A percentile compares a stretch with the other conserved stretches of the same genome.
Conservation (phyloP, 495 filamentous ascomycete species). For the Neurospora sp. region DNA sequence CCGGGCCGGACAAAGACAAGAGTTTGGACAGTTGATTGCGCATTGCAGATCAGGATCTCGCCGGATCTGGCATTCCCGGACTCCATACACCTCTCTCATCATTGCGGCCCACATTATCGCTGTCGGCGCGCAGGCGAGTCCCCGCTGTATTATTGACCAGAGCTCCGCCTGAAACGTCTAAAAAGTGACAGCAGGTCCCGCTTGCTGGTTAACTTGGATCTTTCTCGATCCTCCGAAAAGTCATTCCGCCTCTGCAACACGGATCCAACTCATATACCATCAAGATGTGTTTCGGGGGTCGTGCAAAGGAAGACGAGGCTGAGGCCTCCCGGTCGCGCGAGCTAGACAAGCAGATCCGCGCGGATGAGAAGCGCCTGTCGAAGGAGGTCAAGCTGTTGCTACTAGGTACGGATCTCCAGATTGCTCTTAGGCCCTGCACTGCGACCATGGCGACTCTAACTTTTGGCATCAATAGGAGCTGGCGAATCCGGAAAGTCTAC, state of each 20-base stretch:
- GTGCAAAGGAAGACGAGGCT: conserved; percentile 38
- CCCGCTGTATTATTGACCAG: neutral
- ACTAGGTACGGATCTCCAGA: conserved; percentile 47
- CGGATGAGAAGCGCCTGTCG: conserved; percentile 70
- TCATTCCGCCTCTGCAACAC: neutral
- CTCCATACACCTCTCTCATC: neutral
- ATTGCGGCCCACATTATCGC: neutral
- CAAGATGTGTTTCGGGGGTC: conserved; percentile 55
- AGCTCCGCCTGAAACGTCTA: neutral
- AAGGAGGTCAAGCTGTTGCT: conserved; percentile 78
- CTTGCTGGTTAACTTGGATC: neutral
- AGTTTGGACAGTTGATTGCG: neutral
- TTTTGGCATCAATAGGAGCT: conserved; percentile 52
- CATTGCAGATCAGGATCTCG: neutral
- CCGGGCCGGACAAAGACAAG: neutral
- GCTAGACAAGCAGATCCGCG: conserved; percentile 67
- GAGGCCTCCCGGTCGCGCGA: conserved; percentile 46
- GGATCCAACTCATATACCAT: conserved; percentile 2
- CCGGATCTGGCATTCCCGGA: neutral
- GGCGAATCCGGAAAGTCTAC: conserved; percentile 98
- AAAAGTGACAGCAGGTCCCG: neutral
- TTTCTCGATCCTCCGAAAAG: neutral
- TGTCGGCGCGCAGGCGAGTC: neutral
- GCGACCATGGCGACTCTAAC: conserved; percentile 1
- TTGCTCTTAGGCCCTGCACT: neutral